Evolutionary conservation across 23 red algal genomes (phyloP).

Genomic region (Agarophyton chilense): DNA sequence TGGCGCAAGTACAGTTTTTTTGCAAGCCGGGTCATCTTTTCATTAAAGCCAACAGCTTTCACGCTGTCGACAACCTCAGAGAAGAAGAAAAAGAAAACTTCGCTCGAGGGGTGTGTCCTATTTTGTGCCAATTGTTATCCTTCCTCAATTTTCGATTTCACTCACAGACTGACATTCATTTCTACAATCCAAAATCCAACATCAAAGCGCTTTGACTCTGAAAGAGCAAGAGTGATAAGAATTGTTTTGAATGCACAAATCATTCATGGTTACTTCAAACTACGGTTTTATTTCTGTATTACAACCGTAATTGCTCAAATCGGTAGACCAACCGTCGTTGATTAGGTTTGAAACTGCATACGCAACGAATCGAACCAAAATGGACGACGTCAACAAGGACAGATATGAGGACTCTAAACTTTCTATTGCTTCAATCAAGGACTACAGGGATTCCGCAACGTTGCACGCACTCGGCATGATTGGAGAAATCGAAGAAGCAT

Average conservation of each 20-base stretch:
- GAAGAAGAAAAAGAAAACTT: too few species aligned
- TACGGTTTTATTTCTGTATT: background rate
- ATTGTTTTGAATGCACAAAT: background rate
- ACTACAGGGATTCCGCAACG: background rate
- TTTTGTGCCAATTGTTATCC: too few species aligned
- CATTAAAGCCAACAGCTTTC: too few species aligned
- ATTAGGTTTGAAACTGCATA: too few species aligned
- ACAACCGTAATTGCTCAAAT: background rate
- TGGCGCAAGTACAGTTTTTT: too few species aligned
- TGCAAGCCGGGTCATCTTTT: too few species aligned
- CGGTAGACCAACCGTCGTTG: too few species aligned
- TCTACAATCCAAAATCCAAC: too few species aligned
- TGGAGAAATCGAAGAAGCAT: conserved; percentile 8
- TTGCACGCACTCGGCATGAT: conserved; percentile 23
- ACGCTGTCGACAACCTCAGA: too few species aligned
- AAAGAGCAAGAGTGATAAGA: background rate
- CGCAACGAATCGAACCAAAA: background rate
- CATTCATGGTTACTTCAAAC: background rate
- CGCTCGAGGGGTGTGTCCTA: too few species aligned
- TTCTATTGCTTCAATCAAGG: background rate
- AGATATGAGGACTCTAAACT: background rate
- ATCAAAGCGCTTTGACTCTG: conserved; percentile 29
- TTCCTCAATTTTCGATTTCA: too few species aligned
- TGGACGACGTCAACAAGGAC: conserved; percentile 33
- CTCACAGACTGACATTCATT: too few species aligned